A percentile compares a stretch with the other conserved stretches of the same genome.
Conservation (phyloP, 768 basidiomycete species). For the Sistotremastrum suecicum region DNA sequence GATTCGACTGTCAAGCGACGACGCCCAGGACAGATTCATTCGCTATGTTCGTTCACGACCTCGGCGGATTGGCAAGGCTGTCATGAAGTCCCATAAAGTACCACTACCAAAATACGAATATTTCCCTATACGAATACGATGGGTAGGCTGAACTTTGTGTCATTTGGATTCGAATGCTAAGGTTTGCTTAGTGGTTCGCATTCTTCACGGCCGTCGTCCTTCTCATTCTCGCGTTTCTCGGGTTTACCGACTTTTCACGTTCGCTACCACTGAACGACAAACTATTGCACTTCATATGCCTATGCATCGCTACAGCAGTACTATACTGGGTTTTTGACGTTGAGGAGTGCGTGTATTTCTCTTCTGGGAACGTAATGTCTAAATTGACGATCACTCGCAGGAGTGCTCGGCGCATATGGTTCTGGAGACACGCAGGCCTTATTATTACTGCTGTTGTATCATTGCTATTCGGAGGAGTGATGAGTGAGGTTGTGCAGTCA, state of each 20-base stretch:
- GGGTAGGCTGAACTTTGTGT: background rate
- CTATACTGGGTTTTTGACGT: slow-evolving; percentile 85
- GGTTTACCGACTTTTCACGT: slow-evolving; percentile 58
- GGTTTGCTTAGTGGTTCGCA: slow-evolving; percentile 60
- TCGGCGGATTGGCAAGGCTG: background rate
- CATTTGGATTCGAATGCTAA: background rate
- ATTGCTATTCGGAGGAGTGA: slow-evolving; percentile 64
- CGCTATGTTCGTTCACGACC: too few species aligned
- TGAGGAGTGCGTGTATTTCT: slow-evolving; percentile 50
- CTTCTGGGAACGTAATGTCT: background rate
- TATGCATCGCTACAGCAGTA: slow-evolving; percentile 57
- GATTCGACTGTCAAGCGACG: too few species aligned
- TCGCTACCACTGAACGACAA: slow-evolving; percentile 66
- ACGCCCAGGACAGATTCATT: too few species aligned
- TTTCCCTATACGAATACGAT: slow-evolving; percentile 10
- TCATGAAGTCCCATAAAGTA: slow-evolving; percentile 7
- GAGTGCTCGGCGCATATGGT: slow-evolving; percentile 70
- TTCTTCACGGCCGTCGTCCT: slow-evolving; percentile 54
- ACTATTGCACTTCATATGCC: slow-evolving; percentile 65
- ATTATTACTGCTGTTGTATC: slow-evolving; percentile 59
- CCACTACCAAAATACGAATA: slow-evolving; percentile 6
- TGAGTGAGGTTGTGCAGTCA: slow-evolving; percentile 75
- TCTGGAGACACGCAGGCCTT: slow-evolving; percentile 63
- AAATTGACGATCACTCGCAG: slow-evolving; percentile 20
- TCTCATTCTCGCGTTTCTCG: slow-evolving; percentile 56